A percentile compares a stretch with the other conserved stretches of the same genome.
Evolutionary conservation across 2,329 filamentous ascomycete genomes (phyloP).

Genomic region (Fusarium marasasianum): DNA sequence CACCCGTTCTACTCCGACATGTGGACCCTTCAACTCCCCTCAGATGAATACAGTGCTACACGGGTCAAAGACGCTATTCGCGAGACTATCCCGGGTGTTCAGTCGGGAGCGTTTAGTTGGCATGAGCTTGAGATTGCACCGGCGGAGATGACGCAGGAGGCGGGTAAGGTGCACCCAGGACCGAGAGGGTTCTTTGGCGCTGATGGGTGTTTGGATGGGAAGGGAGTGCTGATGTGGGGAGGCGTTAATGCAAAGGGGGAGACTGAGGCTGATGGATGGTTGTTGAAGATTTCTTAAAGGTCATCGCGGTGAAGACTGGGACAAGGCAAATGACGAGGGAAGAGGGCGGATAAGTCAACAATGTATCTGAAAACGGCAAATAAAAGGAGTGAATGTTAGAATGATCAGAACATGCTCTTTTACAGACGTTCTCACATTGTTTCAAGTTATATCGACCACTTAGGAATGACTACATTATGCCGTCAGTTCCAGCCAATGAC

Average conservation of each 20-base stretch:
- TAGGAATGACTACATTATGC: neutral
- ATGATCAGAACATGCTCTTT: too few species aligned
- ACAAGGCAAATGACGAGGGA: fast-evolving
- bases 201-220: slow-evolving; percentile 22
- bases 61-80: slow-evolving; percentile 25
- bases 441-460: neutral
- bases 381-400: neutral
- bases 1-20: slow-evolving; percentile 32
- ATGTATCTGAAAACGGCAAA: fast-evolving
- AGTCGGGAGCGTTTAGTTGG: slow-evolving; percentile 31
- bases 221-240: slow-evolving; percentile 29
- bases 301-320: neutral
- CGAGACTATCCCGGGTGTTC: slow-evolving; percentile 7
- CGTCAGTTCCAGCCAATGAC: slow-evolving; percentile 18
- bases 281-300: slow-evolving; percentile 24
- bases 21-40: slow-evolving; percentile 33
- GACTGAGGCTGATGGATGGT: slow-evolving; percentile 34
- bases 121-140: slow-evolving; percentile 33
- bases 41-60: slow-evolving; percentile 13
- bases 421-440: fast-evolving
- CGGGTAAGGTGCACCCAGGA: slow-evolving; percentile 34
- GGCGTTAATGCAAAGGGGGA: slow-evolving; percentile 36
- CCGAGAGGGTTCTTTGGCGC: slow-evolving; percentile 34
- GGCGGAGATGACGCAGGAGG: slow-evolving; percentile 21
- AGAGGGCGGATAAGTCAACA: neutral